A percentile compares a stretch with the other conserved stretches of the same genome.
These are phyloP conservation scores for Hypoxylon subgilvum DNA, from an alignment of 495 filamentous ascomycete genomes.

Conservation along the genomic window DNA sequence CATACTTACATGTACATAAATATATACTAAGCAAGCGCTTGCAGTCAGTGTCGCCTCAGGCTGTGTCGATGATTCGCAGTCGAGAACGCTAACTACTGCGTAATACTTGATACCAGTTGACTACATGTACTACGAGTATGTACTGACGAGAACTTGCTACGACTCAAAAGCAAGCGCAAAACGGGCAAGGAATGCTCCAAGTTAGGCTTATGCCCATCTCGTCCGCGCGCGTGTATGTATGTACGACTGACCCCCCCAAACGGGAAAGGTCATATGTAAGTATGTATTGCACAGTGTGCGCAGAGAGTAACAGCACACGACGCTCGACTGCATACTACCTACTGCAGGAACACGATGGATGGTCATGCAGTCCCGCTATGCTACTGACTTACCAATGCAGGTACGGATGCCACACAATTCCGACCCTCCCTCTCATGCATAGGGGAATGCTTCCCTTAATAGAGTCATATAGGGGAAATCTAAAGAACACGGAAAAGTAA, in stretches of 20 bases:
- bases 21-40: neutral
- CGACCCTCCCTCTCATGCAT: constrained; percentile 1
- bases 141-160: too few relatives aligned
- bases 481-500: too few relatives aligned
- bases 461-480: too few relatives aligned
- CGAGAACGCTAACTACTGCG: too few relatives aligned
- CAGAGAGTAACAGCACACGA: constrained; percentile 13
- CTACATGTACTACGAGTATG: too few relatives aligned
- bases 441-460: too few relatives aligned
- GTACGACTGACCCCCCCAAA: neutral
- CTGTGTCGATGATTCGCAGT: neutral
- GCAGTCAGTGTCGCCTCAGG: neutral
- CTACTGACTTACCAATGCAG: constrained; percentile 34
- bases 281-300: constrained; percentile 18
- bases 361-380: constrained; percentile 27
- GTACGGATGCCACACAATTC: constrained; percentile 28
- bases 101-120: too few relatives aligned
- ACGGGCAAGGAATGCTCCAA: neutral
- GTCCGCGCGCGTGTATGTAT: constrained; percentile 4
- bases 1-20: neutral
- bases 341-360: constrained; percentile 38
- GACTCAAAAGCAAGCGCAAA: constrained; percentile 2
- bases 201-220: neutral
- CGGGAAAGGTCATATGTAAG: constrained; percentile 2
- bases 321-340: constrained; percentile 28